A percentile compares a stretch with the other conserved stretches of the same genome.
Evolutionary conservation across 805 yeast genomes (phyloP).

Genomic region (Nakazawaea ambrosiae): DNA sequence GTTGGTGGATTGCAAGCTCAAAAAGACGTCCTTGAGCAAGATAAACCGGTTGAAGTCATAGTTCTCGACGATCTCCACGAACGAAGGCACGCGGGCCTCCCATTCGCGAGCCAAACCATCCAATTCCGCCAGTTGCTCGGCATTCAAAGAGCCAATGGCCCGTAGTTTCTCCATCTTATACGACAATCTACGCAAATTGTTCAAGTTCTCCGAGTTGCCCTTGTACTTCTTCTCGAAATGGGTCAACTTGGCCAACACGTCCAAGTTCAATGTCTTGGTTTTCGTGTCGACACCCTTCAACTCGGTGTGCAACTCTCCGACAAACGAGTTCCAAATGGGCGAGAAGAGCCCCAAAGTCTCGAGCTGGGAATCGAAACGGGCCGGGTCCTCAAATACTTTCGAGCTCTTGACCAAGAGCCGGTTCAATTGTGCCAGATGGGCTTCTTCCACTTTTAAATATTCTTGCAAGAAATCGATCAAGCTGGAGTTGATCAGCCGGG

Average conservation of each 20-base stretch:
- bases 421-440: constrained; percentile 42
- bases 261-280: constrained; percentile 25
- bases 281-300: constrained; percentile 36
- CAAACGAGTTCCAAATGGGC: constrained; percentile 36
- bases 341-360: constrained; percentile 39
- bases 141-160: constrained; percentile 14
- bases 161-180: constrained; percentile 1
- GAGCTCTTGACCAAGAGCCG: constrained; percentile 27
- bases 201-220: constrained; percentile 13
- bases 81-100: constrained; percentile 72
- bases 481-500: constrained; percentile 49
- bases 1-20: constrained; percentile 56
- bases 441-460: constrained; percentile 38
- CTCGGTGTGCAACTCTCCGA: constrained; percentile 37
- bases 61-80: constrained; percentile 67
- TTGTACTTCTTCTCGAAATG: constrained; percentile 17
- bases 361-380: constrained; percentile 36
- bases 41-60: constrained; percentile 59
- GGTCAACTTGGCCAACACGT: constrained; percentile 16
- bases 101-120: constrained; percentile 49
- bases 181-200: constrained; percentile 8
- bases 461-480: constrained; percentile 57
- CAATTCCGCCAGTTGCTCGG: constrained; percentile 31
- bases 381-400: constrained; percentile 26
- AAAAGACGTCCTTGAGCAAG: constrained; percentile 57